phyloP scores from a whole-genome alignment of 75 land plant species.

The Chamaecyparis obtusa region DNA sequence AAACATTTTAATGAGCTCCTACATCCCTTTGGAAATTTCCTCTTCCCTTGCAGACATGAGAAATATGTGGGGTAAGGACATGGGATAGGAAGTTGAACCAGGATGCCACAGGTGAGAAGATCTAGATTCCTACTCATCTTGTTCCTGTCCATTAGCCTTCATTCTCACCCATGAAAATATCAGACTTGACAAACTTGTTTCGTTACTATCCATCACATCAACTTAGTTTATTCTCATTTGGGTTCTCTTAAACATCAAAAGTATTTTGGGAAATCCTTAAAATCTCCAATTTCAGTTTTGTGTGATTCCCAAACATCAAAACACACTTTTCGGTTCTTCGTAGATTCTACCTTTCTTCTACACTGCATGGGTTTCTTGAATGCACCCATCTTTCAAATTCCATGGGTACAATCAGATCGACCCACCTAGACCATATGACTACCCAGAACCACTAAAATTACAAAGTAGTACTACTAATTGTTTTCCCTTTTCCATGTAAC shows the following conservation, averaged over 20 bases:
- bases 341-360: no score
- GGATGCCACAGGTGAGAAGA: conserved; percentile 9
- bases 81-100: conserved; percentile 3
- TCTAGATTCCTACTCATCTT: neutral
- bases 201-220: neutral
- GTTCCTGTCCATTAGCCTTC: neutral
- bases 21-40: no score
- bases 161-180: neutral
- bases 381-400: no score
- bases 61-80: no score
- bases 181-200: neutral
- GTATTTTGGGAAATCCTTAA: neutral
- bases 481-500: no score
- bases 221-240: neutral
- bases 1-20: no score
- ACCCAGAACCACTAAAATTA: no score
- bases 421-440: no score
- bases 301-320: neutral
- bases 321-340: neutral
- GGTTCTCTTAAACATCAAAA: neutral
- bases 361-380: no score
- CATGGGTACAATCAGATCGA: no score
- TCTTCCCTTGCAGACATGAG: no score
- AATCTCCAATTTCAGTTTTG: neutral
- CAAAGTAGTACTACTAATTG: no score